Percentiles rank a stretch among this genome's conserved stretches.
Evolutionary conservation across 1,284 basidiomycete species (phyloP).

Genomic region (Phellopilus nigrolimitatus): DNA sequence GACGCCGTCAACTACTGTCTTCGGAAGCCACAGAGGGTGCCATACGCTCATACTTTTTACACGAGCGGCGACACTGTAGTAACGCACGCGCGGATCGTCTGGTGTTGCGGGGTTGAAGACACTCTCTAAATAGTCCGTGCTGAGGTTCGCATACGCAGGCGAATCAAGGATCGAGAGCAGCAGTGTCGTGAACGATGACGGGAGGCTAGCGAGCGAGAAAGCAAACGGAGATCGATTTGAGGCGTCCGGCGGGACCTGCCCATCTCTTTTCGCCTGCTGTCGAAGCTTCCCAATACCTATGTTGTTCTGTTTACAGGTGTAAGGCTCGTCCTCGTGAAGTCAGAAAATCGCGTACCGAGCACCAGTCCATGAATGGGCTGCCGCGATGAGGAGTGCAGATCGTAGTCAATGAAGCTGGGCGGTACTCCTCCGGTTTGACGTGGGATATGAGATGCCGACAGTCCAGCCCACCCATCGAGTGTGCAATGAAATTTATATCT

Average conservation of each 20-base stretch:
- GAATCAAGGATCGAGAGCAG: constrained; percentile 93
- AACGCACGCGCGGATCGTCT: constrained; percentile 80
- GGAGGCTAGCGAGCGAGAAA: constrained; percentile 53
- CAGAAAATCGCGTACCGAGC: constrained; percentile 51
- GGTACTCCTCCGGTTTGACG: constrained; percentile 79
- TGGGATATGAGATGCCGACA: constrained; percentile 88
- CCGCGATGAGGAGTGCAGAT: constrained; percentile 94
- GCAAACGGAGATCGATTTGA: constrained; percentile 19
- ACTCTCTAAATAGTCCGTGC: constrained; percentile 78
- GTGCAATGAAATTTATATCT: constrained; percentile 89
- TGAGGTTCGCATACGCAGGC: constrained; percentile 95
- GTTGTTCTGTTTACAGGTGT: constrained; percentile 57
- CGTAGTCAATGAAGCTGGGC: constrained; percentile 83
- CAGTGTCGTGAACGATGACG: constrained; percentile 81
- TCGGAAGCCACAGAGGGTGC: constrained; percentile 97
- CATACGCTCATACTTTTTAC: constrained; percentile 70
- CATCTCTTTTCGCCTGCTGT: neutral
- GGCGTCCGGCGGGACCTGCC: constrained; percentile 25
- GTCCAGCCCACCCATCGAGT: constrained; percentile 98
- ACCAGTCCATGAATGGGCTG: constrained; percentile 99
- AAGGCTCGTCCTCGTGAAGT: neutral
- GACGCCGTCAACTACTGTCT: constrained; percentile 84
- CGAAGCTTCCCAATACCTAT: constrained; percentile 74
- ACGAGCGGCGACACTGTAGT: constrained; percentile 87
- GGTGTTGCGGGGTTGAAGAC: constrained; percentile 93